phyloP scores from a whole-genome alignment of 768 basidiomycete species.

The Suillus sp. region DNA sequence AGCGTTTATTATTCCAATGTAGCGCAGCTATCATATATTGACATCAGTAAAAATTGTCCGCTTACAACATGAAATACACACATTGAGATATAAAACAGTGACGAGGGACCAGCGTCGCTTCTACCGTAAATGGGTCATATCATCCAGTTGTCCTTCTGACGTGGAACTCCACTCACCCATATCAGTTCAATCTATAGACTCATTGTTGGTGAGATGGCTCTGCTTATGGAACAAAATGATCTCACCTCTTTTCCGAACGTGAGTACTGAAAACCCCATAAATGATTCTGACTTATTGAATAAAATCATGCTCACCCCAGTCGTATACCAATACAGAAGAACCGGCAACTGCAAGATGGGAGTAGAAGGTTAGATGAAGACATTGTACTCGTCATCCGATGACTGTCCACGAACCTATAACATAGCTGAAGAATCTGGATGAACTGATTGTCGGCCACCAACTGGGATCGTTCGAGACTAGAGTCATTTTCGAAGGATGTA shows the following conservation, averaged over 20 bases:
- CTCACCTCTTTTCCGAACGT: background rate
- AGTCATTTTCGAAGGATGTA: too few species aligned
- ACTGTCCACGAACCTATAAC: background rate
- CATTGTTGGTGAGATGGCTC: background rate
- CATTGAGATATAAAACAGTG: background rate
- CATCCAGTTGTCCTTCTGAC: too few species aligned
- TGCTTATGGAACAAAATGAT: background rate
- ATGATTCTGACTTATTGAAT: background rate
- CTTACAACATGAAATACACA: background rate
- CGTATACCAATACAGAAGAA: background rate
- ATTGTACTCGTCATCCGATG: background rate
- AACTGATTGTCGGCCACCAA: too few species aligned
- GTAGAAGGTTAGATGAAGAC: slow-evolving; percentile 1
- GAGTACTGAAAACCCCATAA: background rate
- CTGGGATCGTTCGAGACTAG: too few species aligned
- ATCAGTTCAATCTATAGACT: background rate
- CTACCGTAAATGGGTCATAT: background rate
- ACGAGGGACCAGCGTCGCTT: background rate
- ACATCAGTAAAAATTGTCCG: too few species aligned
- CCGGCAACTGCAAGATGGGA: background rate
- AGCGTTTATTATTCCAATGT: too few species aligned
- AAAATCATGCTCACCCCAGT: background rate
- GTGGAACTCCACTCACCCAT: background rate
- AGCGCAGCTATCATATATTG: too few species aligned
- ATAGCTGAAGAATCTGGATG: background rate